phyloP scores from a whole-genome alignment of 192 early-diverging fungal genomes.

The Backusella tuberculispora region DNA sequence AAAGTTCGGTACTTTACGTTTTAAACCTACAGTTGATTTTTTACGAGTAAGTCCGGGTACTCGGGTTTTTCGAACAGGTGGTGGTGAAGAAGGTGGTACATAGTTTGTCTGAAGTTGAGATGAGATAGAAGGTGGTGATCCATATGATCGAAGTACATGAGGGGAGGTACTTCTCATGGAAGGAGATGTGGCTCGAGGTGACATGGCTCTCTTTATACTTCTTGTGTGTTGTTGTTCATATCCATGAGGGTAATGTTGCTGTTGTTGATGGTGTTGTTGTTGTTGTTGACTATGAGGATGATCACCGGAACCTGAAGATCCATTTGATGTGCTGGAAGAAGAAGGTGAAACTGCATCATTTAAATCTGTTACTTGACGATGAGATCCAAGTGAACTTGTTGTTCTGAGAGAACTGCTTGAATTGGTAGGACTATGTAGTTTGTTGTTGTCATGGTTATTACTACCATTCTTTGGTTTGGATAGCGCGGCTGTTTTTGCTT shows the following conservation, averaged over 20 bases:
- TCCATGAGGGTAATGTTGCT: neutral
- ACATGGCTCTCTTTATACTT: constrained; percentile 22
- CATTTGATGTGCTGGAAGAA: constrained; percentile 18
- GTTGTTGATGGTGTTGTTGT: neutral
- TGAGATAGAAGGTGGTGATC: neutral
- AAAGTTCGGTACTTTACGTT: constrained; percentile 26
- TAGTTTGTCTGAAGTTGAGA: constrained; percentile 10
- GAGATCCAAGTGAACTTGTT: constrained; percentile 20
- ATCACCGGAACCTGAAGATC: constrained; percentile 13
- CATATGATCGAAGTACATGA: constrained; percentile 3
- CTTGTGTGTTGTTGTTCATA: neutral
- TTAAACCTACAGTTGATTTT: constrained; percentile 28
- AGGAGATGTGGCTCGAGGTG: constrained; percentile 13
- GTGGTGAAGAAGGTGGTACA: constrained; percentile 1
- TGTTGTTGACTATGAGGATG: neutral
- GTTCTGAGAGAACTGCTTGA: constrained; percentile 22
- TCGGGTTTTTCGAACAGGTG: constrained; percentile 23
- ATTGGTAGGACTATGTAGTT: neutral
- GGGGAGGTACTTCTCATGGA: constrained; percentile 3
- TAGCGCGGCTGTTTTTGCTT: constrained; percentile 19
- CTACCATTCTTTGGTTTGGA: neutral
- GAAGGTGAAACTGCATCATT: constrained; percentile 26
- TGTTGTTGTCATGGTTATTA: neutral
- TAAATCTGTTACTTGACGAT: neutral
- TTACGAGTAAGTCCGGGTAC: constrained; percentile 27